Percentiles rank a stretch among this genome's conserved stretches.
Evolutionary conservation across 345 rosid species (phyloP).

Genomic region (Cochlearia excelsa): DNA sequence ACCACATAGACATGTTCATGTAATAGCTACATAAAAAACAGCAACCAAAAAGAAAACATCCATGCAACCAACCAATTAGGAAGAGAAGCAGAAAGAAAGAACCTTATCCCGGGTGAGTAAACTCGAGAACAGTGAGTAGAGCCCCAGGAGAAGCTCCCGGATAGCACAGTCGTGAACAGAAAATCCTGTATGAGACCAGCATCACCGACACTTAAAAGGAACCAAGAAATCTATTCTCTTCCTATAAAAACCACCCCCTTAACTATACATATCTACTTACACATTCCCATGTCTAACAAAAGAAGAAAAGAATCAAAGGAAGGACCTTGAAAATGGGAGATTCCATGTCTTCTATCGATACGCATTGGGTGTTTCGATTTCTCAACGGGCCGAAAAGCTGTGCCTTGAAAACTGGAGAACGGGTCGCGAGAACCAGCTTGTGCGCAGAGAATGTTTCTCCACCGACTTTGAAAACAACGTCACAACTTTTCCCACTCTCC

Average conservation of each 20-base stretch:
- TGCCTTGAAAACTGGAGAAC: conserved; percentile 82
- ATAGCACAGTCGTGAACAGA: conserved; percentile 41
- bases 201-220: conserved; percentile 54
- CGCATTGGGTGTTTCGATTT: conserved; percentile 46
- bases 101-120: conserved; percentile 64
- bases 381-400: conserved; percentile 74
- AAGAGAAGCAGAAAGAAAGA: conserved; percentile 48
- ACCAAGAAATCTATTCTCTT: conserved; percentile 46
- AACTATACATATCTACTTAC: conserved; percentile 21
- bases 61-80: conserved; percentile 29
- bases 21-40: neutral
- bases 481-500: conserved; percentile 55
- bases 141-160: conserved; percentile 61
- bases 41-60: conserved; percentile 9
- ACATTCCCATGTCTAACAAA: conserved; percentile 18
- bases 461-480: conserved; percentile 61
- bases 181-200: conserved; percentile 68
- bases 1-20: neutral
- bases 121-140: conserved; percentile 47
- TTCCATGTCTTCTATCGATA: conserved; percentile 60
- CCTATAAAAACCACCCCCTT: conserved; percentile 35
- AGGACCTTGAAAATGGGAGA: conserved; percentile 66
- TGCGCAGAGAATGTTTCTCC: conserved; percentile 63
- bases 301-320: neutral
- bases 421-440: conserved; percentile 63